Base-by-base conservation (phyloP, 495 filamentous ascomycete species). In the Podospora appendiculata region DNA sequence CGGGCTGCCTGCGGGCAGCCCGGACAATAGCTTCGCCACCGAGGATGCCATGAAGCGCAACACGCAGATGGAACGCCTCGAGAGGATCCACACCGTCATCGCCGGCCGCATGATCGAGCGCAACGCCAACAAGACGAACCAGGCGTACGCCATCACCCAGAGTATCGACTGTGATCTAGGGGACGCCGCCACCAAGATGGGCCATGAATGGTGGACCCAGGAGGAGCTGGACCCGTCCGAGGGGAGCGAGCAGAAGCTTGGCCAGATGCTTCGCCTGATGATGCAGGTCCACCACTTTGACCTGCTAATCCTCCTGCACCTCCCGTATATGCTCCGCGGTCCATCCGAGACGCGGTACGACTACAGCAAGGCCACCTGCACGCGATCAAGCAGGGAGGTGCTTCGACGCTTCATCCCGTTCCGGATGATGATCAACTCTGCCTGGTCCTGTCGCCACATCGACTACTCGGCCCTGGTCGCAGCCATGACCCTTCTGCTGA, bases 221-320 rank as follows among this genome's bases (percentile, higher is more conserved):
- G 52, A 55, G 19, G 38, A 38, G 25, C 12, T 57, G 11, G 54
- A 66, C 46, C 17, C 36, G 44, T 49, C 44, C 40, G 58, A 51
- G 1, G 52, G 43, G 25, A 34, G 1, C 13, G 52, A 52, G 53
- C 60, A 54, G 16, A 51, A 50, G 39, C 56, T 54, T 6, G 58
- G 59, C 36, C 57, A 44, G 5, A 63, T 69, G 34, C 49, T 50
- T 7, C 70, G 60, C 11, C 40, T 71, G 34, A 62, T 73, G 58
- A 52, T 63, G 10, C 76, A 80, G 49, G 69, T 78, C 52, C 71
- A 76, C 55, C 72, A 71, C 44, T 65, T 68, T 57, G 65, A 73
- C 48, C 62, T 76, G 5, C 58, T 68, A 39, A 66, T 70, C 41
- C 61, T 76, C 4, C 56, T 73, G 0, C 74, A 78, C 53, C 64